Base-by-base conservation (phyloP, 306 rosid genomes). In the Purshia tridentata region DNA sequence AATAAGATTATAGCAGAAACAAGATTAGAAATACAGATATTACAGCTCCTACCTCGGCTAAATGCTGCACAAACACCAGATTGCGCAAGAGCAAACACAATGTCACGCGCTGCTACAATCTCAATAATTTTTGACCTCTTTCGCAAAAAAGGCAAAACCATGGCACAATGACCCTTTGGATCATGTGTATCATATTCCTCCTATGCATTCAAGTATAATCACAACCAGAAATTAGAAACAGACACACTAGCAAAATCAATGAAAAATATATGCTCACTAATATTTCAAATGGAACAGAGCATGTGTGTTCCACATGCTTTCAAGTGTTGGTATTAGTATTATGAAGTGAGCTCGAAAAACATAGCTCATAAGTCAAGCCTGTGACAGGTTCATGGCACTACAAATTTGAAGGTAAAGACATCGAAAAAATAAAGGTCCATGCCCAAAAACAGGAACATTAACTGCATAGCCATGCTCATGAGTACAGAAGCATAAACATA, bases 1-100 rank as follows among this genome's bases (percentile, higher is more conserved):
- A 60, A 50, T 65, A 41, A 19, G 57, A 70, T 41, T 52, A 39
- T 29, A 11, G 48, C 41, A 39, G 75, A 18, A 69, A 47, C 4
- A n/a, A 10, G 23, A 56, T 42, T 20, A 67, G 4, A 15, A 47
- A 68, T 47, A 60, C 22, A 45, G 15, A 18, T 5, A 70, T 18
- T 66, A 50, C 20, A 63, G 9, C 37, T 41, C 65, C 57, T 79
- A 91, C 98, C 98, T 84, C 94, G 74, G 72, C 94, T 92, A 76
- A 90, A 92, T 47, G 96, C 98, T 35, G 98, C 98, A 90, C 96
- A 90, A 15, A 90, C 84, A 23, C 98, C 98, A 48, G 98, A 90
- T 65, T 92, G 98, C 5, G 92, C 89, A 22, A 92, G 92, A 57
- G 96, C 94, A 78, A 92, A 92, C 61, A 92, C 89, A 14, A 92